phyloP scores from a whole-genome alignment of 805 yeast species.

The Cyberlindnera mrakii region DNA sequence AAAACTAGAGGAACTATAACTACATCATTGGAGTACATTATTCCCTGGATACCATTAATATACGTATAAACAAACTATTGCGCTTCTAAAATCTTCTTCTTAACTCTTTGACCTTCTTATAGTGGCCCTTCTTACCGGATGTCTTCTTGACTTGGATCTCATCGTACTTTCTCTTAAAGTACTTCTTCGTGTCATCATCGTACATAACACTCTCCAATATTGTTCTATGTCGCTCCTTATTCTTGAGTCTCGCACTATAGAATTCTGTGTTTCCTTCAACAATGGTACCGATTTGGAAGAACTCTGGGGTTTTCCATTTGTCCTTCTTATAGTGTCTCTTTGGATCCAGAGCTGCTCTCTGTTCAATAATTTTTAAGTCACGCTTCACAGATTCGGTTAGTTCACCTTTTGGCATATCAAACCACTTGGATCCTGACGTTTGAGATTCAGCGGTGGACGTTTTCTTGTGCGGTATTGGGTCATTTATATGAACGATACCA shows the following conservation, averaged over 20 bases:
- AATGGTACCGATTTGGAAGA: constrained; percentile 85
- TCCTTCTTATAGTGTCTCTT: constrained; percentile 92
- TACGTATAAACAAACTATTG: background rate
- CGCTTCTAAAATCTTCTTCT: constrained; percentile 39
- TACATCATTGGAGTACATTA: background rate
- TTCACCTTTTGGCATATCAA: constrained; percentile 70
- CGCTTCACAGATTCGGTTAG: constrained; percentile 66
- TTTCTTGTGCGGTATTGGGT: constrained; percentile 32
- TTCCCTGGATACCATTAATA: background rate
- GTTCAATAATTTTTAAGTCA: constrained; percentile 72
- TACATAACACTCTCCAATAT: constrained; percentile 78
- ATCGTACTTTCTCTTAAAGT: constrained; percentile 77
- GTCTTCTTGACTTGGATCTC: constrained; percentile 66
- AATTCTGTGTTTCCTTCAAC: constrained; percentile 78
- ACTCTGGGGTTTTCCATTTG: constrained; percentile 69
- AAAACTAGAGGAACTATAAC: background rate
- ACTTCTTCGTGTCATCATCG: constrained; percentile 61
- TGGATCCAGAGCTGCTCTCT: constrained; percentile 90
- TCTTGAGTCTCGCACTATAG: constrained; percentile 58
- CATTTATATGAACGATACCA: constrained; percentile 34
- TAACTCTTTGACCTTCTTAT: constrained; percentile 55
- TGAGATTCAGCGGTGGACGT: constrained; percentile 9
- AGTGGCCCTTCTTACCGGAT: constrained; percentile 63
- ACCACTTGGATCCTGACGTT: constrained; percentile 65
- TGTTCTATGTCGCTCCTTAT: constrained; percentile 69